Evolutionary conservation across 441 rosid species (phyloP).

Genomic region (Raphanus hybrid): DNA sequence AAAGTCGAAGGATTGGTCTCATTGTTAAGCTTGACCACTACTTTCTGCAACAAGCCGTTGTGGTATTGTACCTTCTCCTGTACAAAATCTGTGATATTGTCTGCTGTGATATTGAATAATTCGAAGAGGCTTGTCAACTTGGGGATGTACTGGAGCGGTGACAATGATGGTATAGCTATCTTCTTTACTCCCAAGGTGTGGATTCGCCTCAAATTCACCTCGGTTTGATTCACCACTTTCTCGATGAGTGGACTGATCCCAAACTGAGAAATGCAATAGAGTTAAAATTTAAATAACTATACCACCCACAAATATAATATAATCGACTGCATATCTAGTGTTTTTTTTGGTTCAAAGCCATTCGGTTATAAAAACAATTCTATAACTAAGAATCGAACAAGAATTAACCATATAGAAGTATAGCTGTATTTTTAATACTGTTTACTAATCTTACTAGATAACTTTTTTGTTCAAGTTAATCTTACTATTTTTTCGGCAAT

Average conservation of each 20-base stretch:
- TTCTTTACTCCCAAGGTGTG: conserved; percentile 60
- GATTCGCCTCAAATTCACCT: conserved; percentile 51
- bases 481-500: conserved; percentile 24
- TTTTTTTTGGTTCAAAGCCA: neutral
- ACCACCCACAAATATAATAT: neutral
- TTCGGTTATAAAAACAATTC: neutral
- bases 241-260: conserved; percentile 45
- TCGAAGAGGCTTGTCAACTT: too few relatives aligned
- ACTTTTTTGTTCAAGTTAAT: neutral
- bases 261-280: conserved; percentile 36
- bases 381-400: neutral
- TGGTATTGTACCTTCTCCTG: conserved; percentile 39
- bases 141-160: conserved; percentile 73
- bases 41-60: conserved; percentile 52
- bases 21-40: conserved; percentile 52
- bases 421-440: neutral
- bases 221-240: conserved; percentile 57
- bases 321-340: too few relatives aligned
- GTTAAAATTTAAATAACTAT: too few relatives aligned
- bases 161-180: conserved; percentile 51
- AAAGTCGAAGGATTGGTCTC: conserved; percentile 44
- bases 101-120: too few relatives aligned
- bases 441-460: neutral
- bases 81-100: too few relatives aligned
- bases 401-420: neutral